Conservation (phyloP, 2,329 filamentous ascomycete species). For the Aureobasidium mangrovei region DNA sequence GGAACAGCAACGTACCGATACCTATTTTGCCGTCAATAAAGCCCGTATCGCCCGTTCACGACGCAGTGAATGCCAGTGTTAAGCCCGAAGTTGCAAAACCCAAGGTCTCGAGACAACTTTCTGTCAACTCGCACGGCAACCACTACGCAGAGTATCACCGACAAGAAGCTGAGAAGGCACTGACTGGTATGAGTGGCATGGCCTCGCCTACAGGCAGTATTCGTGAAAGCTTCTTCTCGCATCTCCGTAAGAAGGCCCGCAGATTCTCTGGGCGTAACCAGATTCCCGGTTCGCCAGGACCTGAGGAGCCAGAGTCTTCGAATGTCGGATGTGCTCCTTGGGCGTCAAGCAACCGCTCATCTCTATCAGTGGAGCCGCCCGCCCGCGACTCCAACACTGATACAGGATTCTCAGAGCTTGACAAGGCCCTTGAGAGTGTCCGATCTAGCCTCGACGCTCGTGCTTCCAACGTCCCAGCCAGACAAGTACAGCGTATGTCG, state of each 20-base stretch:
- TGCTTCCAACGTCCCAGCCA: slow-evolving; percentile 17
- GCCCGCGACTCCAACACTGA: slow-evolving; percentile 36
- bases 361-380: slow-evolving; percentile 47
- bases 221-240: slow-evolving; percentile 97
- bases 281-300: slow-evolving; percentile 65
- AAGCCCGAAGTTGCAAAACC: slow-evolving; percentile 59
- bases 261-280: slow-evolving; percentile 88
- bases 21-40: slow-evolving; percentile 90
- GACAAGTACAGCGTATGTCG: slow-evolving; percentile 22
- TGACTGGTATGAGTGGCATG: slow-evolving; percentile 71
- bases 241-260: slow-evolving; percentile 85
- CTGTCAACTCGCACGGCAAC: slow-evolving; percentile 83
- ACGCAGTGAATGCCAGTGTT: slow-evolving; percentile 64
- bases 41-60: slow-evolving; percentile 92
- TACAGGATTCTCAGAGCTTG: slow-evolving; percentile 49
- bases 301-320: slow-evolving; percentile 76
- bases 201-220: slow-evolving; percentile 69
- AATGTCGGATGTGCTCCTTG: slow-evolving; percentile 86
- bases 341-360: slow-evolving; percentile 72
- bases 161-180: slow-evolving; percentile 80
- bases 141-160: slow-evolving; percentile 75
- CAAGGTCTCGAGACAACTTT: slow-evolving; percentile 91
- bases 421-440: slow-evolving; percentile 52
- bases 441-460: slow-evolving; percentile 48
- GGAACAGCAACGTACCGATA: slow-evolving; percentile 91